Percentiles rank a stretch among this genome's conserved stretches.
Conservation (phyloP, 768 basidiomycete genomes). For the Amanita subjunquillea region DNA sequence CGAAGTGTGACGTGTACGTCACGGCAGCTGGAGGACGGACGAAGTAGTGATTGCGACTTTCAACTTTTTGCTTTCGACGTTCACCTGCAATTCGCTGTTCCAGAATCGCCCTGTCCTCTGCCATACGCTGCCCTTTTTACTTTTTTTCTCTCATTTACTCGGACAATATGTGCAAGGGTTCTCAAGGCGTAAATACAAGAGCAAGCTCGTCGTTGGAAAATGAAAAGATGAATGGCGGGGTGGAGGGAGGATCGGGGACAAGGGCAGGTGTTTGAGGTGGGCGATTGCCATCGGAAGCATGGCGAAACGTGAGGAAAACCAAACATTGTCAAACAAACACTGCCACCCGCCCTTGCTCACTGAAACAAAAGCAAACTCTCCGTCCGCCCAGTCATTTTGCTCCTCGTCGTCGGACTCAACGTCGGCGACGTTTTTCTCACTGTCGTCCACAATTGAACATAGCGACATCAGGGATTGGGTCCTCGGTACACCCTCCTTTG, state of each 20-base stretch:
- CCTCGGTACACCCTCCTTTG: conserved; percentile 3
- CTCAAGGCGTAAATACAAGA: neutral
- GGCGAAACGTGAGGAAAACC: neutral
- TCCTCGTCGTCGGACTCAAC: conserved; percentile 1
- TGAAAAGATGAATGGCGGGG: neutral
- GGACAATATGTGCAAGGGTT: neutral
- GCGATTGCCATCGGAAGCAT: neutral
- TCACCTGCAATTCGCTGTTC: neutral
- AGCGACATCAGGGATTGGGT: conserved; percentile 3
- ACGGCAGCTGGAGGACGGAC: neutral
- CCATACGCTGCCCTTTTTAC: neutral
- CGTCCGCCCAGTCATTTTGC: neutral
- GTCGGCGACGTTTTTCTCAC: neutral
- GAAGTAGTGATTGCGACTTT: neutral
- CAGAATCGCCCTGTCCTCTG: neutral
- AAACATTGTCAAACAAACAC: conserved; percentile 8
- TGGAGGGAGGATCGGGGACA: neutral
- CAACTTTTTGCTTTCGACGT: conserved; percentile 5
- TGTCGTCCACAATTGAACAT: neutral
- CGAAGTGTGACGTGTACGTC: neutral
- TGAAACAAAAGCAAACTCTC: conserved; percentile 6
- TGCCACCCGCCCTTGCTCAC: conserved; percentile 4
- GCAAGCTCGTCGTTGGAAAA: neutral
- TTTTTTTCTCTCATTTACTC: neutral
- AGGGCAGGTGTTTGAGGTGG: conserved; percentile 1